phyloP scores from a whole-genome alignment of 768 basidiomycete species.

The Hygrophorus pudorinus region DNA sequence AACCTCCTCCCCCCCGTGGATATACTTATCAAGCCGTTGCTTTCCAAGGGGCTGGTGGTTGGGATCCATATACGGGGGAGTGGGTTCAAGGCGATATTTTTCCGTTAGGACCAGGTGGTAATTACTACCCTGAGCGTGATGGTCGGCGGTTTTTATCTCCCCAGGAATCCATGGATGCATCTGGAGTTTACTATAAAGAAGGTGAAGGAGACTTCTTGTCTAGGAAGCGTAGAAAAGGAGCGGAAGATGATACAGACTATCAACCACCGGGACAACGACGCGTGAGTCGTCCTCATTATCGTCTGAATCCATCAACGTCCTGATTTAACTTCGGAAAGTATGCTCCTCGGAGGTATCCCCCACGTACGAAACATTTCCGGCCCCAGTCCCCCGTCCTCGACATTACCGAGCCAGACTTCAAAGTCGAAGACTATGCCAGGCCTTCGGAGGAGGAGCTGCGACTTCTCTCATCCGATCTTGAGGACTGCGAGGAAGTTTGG shows the following conservation, averaged over 20 bases:
- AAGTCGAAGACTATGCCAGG: constrained; percentile 19
- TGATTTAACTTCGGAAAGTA: constrained; percentile 15
- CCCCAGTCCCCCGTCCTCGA: constrained; percentile 19
- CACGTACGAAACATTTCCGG: constrained; percentile 25
- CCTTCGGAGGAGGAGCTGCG: constrained; percentile 32
- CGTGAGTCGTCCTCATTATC: constrained; percentile 31
- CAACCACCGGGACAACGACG: constrained; percentile 37
- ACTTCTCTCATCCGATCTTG: constrained; percentile 65
- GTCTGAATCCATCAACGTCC: not conserved
- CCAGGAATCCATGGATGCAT: constrained; percentile 21
- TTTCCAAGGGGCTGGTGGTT: constrained; percentile 29
- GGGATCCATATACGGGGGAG: constrained; percentile 16
- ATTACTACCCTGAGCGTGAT: constrained; percentile 9
- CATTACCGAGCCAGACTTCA: constrained; percentile 17
- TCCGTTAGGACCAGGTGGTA: constrained; percentile 4
- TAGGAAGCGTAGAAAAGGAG: constrained; percentile 41
- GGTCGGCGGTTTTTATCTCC: constrained; percentile 27
- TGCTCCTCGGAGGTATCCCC: constrained; percentile 33
- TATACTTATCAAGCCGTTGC: constrained; percentile 26
- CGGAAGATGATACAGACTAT: constrained; percentile 47
- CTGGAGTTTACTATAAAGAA: constrained; percentile 4
- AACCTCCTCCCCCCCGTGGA: constrained; percentile 19
- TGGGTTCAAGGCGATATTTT: constrained; percentile 4
- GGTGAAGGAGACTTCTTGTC: constrained; percentile 18
- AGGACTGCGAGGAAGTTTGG: constrained; percentile 77